Conservation (phyloP, 305 asterid species). For the Fraxinus greggii region DNA sequence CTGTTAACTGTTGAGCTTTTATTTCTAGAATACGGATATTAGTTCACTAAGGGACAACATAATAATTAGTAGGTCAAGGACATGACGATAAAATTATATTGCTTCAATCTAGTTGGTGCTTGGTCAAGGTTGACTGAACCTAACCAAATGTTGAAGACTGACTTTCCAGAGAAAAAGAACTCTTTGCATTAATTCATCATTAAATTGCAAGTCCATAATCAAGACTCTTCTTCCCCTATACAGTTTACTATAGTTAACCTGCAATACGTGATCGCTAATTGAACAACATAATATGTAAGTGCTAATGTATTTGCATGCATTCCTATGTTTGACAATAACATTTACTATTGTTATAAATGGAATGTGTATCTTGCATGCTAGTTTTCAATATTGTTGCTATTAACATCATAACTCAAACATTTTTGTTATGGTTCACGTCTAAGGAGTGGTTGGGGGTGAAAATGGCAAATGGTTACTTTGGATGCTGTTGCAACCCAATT, state of each 20-base stretch:
- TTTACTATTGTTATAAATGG: background rate
- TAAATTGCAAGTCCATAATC: background rate
- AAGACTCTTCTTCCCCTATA: background rate
- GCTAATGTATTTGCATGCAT: background rate
- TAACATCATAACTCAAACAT: too few species aligned
- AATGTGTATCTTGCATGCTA: background rate
- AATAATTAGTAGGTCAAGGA: background rate
- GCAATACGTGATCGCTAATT: background rate
- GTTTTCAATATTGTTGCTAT: background rate
- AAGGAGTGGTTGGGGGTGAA: background rate
- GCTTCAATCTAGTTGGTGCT: background rate
- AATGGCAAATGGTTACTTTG: background rate
- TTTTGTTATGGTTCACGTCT: background rate
- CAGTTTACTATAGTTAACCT: background rate
- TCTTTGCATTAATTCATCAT: background rate
- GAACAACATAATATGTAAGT: background rate
- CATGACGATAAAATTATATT: background rate
- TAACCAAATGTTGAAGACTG: background rate
- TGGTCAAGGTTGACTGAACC: background rate
- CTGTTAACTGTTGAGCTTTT: background rate
- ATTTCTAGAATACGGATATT: background rate
- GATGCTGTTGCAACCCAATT: background rate
- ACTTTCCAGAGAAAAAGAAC: background rate
- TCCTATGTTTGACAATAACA: background rate
- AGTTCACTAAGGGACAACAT: background rate